These are phyloP conservation scores for Xerocomus brunneocitrinus DNA, from an alignment of 768 basidiomycete genomes.

Conservation along the genomic window DNA sequence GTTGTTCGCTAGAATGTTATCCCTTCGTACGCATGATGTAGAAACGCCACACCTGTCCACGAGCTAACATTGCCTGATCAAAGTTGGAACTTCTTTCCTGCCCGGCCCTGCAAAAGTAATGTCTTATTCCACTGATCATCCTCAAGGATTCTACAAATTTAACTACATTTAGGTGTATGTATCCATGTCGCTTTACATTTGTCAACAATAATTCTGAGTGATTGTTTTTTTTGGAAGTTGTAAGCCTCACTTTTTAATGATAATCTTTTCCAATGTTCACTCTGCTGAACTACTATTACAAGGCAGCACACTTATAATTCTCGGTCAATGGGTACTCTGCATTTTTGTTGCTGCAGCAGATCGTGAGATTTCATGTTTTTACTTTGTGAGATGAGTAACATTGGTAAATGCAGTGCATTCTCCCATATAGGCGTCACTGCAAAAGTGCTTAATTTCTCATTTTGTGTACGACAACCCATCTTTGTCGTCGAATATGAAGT, in stretches of 20 bases:
- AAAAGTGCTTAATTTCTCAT: neutral
- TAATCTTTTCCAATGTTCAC: neutral
- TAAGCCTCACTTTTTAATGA: neutral
- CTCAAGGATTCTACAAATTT: neutral
- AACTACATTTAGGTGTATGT: slow-evolving; percentile 4
- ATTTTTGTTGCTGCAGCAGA: neutral
- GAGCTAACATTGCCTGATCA: neutral
- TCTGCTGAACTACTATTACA: neutral
- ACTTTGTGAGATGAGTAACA: neutral
- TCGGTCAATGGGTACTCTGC: neutral
- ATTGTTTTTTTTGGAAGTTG: neutral
- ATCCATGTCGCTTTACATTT: neutral
- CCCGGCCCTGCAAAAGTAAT: slow-evolving; percentile 9
- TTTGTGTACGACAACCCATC: neutral
- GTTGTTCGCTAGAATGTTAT: neutral
- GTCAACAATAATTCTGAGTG: neutral
- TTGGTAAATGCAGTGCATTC: neutral
- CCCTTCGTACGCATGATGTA: neutral
- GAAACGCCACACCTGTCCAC: neutral
- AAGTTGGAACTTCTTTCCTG: slow-evolving; percentile 11
- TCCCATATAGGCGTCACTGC: neutral
- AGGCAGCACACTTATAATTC: neutral
- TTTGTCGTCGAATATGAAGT: neutral
- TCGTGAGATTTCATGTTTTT: neutral
- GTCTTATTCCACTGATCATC: neutral